Percentiles rank a stretch among this genome's conserved stretches.
These are phyloP conservation scores for Crucihimalaya himalaica DNA, from an alignment of 345 rosid species.

Conservation along the genomic window DNA sequence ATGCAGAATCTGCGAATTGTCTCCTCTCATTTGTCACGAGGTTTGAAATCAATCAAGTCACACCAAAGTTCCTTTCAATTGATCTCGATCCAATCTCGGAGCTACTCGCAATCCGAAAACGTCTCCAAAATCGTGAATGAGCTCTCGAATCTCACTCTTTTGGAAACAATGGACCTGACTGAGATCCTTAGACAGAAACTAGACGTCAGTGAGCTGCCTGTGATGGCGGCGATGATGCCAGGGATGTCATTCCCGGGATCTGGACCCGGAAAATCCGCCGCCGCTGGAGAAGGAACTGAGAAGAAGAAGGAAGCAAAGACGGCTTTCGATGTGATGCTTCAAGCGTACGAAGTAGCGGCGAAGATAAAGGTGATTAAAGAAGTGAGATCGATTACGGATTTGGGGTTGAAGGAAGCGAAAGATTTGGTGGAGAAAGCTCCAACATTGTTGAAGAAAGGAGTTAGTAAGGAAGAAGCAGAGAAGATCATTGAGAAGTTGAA, in stretches of 20 bases:
- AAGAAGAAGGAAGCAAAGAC: slow-evolving; percentile 66
- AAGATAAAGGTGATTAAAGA: slow-evolving; percentile 94
- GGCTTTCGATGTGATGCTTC: slow-evolving; percentile 79
- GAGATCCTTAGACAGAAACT: slow-evolving; percentile 69
- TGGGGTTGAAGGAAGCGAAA: slow-evolving; percentile 93
- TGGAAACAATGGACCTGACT: slow-evolving; percentile 70
- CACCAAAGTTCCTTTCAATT: neutral
- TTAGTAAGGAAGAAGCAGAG: slow-evolving; percentile 88
- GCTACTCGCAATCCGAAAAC: slow-evolving; percentile 45
- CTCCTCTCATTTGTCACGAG: slow-evolving; percentile 45
- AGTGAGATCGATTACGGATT: slow-evolving; percentile 75
- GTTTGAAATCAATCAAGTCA: slow-evolving; percentile 26
- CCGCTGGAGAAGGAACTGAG: slow-evolving; percentile 47
- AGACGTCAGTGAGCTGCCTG: slow-evolving; percentile 66
- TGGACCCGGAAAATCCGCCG: slow-evolving; percentile 45
- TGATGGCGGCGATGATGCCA: slow-evolving; percentile 91
- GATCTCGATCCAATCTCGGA: slow-evolving; percentile 19
- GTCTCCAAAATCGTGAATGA: slow-evolving; percentile 66
- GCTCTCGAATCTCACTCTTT: slow-evolving; percentile 67
- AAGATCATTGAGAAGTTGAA: slow-evolving; percentile 79
- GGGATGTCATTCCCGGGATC: slow-evolving; percentile 70
- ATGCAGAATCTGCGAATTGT: slow-evolving; percentile 54
- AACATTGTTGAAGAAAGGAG: slow-evolving; percentile 78
- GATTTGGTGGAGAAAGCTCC: slow-evolving; percentile 98
- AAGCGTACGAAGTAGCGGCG: slow-evolving; percentile 68